Evolutionary conservation across 805 yeast species (phyloP).

Genomic region (Ogataea methylovora): DNA sequence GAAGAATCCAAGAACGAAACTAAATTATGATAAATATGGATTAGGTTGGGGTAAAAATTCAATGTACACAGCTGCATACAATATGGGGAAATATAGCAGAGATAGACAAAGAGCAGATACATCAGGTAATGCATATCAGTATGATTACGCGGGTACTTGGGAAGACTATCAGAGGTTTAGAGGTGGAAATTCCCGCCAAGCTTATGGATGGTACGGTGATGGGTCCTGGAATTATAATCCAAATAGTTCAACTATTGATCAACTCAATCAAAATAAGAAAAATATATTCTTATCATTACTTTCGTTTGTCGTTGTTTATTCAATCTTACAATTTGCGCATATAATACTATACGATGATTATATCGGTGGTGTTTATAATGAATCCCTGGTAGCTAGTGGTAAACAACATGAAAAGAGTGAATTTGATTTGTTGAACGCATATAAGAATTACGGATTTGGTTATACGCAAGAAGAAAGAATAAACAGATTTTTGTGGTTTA

Average conservation of each 20-base stretch:
- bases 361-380: constrained; percentile 21
- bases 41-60: constrained; percentile 37
- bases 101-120: too few species aligned
- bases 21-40: constrained; percentile 38
- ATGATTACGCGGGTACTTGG: constrained; percentile 19
- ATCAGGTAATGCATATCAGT: too few species aligned
- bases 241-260: constrained; percentile 16
- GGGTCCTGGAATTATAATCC: constrained; percentile 19
- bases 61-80: too few species aligned
- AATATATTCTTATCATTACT: constrained; percentile 19
- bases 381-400: constrained; percentile 10
- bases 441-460: constrained; percentile 47
- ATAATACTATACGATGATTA: constrained; percentile 22
- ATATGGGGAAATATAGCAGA: too few species aligned
- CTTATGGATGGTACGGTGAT: constrained; percentile 19
- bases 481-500: constrained; percentile 50
- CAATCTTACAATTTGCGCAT: constrained; percentile 23
- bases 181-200: not conserved
- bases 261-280: constrained; percentile 14
- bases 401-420: constrained; percentile 33
- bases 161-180: constrained; percentile 17
- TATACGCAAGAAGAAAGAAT: constrained; percentile 41
- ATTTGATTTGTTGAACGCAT: constrained; percentile 32
- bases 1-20: constrained; percentile 33
- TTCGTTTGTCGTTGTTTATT: constrained; percentile 19